Conservation (phyloP, 495 filamentous ascomycete genomes). For the Penicillium turbatum region DNA sequence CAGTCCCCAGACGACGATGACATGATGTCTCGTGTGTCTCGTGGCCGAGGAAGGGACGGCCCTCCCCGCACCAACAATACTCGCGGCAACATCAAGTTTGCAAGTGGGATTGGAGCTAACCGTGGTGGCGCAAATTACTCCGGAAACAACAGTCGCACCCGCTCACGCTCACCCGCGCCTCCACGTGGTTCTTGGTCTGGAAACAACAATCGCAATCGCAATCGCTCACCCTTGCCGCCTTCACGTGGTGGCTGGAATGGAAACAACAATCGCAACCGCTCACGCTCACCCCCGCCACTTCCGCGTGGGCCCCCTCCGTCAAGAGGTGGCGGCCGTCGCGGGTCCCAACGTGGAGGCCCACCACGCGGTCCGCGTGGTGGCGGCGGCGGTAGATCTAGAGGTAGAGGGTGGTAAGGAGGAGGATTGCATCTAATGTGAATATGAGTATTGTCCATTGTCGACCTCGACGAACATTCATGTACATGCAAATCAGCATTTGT, state of each 20-base stretch:
- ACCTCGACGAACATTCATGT: background rate
- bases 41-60: slow-evolving; percentile 1
- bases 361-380: slow-evolving; percentile 3
- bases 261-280: background rate
- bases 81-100: slow-evolving; percentile 1
- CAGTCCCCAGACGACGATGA: slow-evolving; percentile 29
- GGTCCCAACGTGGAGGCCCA: background rate
- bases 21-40: slow-evolving; percentile 17
- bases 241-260: no score
- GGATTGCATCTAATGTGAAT: background rate
- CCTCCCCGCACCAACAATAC: background rate
- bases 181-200: background rate
- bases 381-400: background rate
- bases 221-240: no score
- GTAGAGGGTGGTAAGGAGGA: background rate
- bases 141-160: background rate
- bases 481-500: background rate
- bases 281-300: background rate
- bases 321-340: slow-evolving; percentile 2
- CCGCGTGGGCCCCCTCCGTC: background rate
- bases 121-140: background rate
- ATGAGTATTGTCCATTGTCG: background rate
- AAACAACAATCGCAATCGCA: no score
- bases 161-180: background rate
- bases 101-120: background rate